These are phyloP conservation scores for Clarireedia monteithiana DNA, from an alignment of 2,329 filamentous ascomycete genomes.

Conservation along the genomic window DNA sequence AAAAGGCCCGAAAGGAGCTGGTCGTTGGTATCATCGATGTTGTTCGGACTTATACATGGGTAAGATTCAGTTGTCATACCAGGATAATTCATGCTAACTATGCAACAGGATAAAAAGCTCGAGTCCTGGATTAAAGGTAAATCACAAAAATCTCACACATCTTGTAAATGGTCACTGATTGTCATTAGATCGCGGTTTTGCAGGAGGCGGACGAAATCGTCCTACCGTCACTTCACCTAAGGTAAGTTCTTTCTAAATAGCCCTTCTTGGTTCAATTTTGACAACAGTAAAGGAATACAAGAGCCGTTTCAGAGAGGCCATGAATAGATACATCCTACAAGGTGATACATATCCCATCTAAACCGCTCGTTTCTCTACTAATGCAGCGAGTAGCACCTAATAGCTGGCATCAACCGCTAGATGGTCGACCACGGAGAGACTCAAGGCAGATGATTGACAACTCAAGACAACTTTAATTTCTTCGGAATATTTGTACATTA, in stretches of 20 bases:
- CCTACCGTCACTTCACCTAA: conserved; percentile 96
- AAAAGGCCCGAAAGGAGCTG: conserved; percentile 64
- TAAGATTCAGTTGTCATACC: too few relatives aligned
- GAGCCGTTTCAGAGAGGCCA: conserved; percentile 88
- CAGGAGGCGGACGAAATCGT: conserved; percentile 65
- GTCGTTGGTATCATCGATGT: conserved; percentile 98
- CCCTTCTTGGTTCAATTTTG: background rate
- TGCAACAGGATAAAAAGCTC: conserved; percentile 69
- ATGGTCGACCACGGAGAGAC: conserved; percentile 7
- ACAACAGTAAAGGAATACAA: conserved; percentile 61
- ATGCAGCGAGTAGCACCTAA: conserved; percentile 10
- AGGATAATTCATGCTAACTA: background rate
- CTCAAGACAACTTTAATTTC: too few relatives aligned
- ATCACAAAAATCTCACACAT: background rate
- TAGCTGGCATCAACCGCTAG: conserved; percentile 15
- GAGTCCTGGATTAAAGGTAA: conserved; percentile 92
- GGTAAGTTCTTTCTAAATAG: conserved; percentile 39
- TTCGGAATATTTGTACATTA: too few relatives aligned
- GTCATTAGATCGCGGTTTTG: conserved; percentile 61
- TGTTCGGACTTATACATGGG: conserved; percentile 97
- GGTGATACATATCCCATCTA: conserved; percentile 11
- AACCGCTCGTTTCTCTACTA: background rate
- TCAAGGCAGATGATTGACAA: conserved; percentile 4
- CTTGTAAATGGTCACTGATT: too few relatives aligned
- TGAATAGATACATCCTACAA: conserved; percentile 67